These are phyloP conservation scores for Monosporozyma unispora DNA, from an alignment of 805 yeast species.

Conservation along the genomic window DNA sequence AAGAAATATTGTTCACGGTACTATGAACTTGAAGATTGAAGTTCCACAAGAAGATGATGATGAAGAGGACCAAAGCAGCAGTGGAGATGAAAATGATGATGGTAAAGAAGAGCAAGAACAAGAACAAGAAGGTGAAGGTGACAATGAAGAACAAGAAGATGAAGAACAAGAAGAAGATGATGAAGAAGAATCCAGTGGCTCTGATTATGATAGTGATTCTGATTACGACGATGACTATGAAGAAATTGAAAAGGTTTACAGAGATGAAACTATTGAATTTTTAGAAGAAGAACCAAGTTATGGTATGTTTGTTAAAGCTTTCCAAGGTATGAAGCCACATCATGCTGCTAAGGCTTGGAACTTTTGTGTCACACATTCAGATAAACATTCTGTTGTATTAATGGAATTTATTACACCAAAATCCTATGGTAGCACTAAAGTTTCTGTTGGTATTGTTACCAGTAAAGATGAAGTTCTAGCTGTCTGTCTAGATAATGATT, in stretches of 20 bases:
- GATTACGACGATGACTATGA: slow-evolving; percentile 10
- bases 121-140: slow-evolving; percentile 12
- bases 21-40: slow-evolving; percentile 38
- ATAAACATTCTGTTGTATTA: slow-evolving; percentile 60
- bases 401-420: slow-evolving; percentile 96
- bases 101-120: slow-evolving; percentile 10
- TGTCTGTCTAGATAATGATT: slow-evolving; percentile 57
- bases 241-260: slow-evolving; percentile 13
- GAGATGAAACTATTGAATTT: slow-evolving; percentile 19
- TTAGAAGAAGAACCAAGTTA: slow-evolving; percentile 23
- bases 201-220: not conserved
- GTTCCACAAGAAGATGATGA: slow-evolving; percentile 8
- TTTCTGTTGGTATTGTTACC: slow-evolving; percentile 68
- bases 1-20: slow-evolving; percentile 63
- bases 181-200: slow-evolving; percentile 10
- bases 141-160: slow-evolving; percentile 12
- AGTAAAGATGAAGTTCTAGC: slow-evolving; percentile 53
- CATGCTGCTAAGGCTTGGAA: slow-evolving; percentile 98
- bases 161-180: slow-evolving; percentile 13
- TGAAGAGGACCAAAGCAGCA: slow-evolving; percentile 9
- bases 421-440: slow-evolving; percentile 76
- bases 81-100: slow-evolving; percentile 7
- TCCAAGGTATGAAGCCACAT: slow-evolving; percentile 99
- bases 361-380: slow-evolving; percentile 80
- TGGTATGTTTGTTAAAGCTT: slow-evolving; percentile 89